Base-by-base conservation (phyloP, 345 rosid genomes). In the Kandelia obovata region DNA sequence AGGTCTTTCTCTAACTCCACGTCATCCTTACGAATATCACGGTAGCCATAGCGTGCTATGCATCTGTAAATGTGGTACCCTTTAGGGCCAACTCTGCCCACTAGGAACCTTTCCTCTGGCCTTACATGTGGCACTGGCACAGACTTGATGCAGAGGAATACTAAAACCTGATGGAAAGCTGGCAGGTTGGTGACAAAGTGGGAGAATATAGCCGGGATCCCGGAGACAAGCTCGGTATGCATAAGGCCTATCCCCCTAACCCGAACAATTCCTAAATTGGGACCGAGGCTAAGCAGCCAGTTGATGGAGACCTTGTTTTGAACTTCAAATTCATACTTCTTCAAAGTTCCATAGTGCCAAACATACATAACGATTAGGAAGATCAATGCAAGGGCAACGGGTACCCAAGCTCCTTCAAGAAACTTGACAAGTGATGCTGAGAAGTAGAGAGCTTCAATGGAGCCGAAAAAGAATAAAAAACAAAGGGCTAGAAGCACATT, bases 101-200 rank as follows among this genome's bases (percentile, higher is more conserved):
- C 59, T 25, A 56, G 59, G 59, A 56, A 56, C 59, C 59, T 56
- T 56, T 56, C 59, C 17, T 56, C 59, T 25, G 59, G 28, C 59
- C 59, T n/a, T 13, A 56, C 59, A 25, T 56, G 59, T 9, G 59
- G 59, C 59, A 56, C 59, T 13, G 59, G 59, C 59, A 56, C 59
- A 25, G 59, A 56, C 16, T 56, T 56, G 59, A 56, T 56, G 59
- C 59, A 56, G 59, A 56, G 59, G 59, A 56, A 56, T 21, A 56
- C 59, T 56, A 56, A 56, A 56, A 56, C 59, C 59, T 56, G 59
- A 27, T 56, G 59, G 59, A 56, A 56, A 56, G 59, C 59, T 56
- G 59, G 59, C 26, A 56, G 59, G 28, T 56, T 56, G 59, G 59
- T 56, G 11, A 56, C 59, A 56, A 56, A 56, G 59, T 56, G 59